Percentiles rank a stretch among this genome's conserved stretches.
These are phyloP conservation scores for Colletotrichum sp. DNA, from an alignment of 2,329 filamentous ascomycete species.

Conservation along the genomic window DNA sequence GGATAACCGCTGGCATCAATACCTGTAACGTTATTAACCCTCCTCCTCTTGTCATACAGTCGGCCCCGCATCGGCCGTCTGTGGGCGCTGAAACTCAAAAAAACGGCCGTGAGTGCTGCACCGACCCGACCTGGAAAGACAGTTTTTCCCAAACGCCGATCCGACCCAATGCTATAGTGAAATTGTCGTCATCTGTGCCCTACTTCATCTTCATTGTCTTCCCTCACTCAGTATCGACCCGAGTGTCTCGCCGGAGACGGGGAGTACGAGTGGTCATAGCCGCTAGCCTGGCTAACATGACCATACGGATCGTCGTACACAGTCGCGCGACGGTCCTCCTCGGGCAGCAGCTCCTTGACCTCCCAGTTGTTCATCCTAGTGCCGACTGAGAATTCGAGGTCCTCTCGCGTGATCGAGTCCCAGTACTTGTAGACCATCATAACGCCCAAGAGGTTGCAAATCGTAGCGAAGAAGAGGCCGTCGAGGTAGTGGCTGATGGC, in stretches of 20 bases:
- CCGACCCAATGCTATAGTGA: neutral
- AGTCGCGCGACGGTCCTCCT: slow-evolving; percentile 78
- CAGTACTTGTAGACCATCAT: slow-evolving; percentile 99
- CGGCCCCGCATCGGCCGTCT: neutral
- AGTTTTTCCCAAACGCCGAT: slow-evolving; percentile 14
- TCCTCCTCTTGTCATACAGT: neutral
- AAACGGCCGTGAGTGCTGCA: neutral
- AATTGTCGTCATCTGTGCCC: neutral
- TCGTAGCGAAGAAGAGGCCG: slow-evolving; percentile 90
- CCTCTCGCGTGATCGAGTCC: slow-evolving; percentile 98
- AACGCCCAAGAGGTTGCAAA: slow-evolving; percentile 90
- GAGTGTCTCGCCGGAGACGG: slow-evolving; percentile 48
- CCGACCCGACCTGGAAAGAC: neutral
- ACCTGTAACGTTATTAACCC: slow-evolving; percentile 1
- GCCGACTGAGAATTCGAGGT: slow-evolving; percentile 97
- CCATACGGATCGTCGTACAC: slow-evolving; percentile 74
- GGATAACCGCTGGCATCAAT: neutral
- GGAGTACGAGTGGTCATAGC: slow-evolving; percentile 58
- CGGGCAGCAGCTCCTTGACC: slow-evolving; percentile 86
- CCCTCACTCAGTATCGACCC: slow-evolving; percentile 44
- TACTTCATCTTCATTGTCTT: neutral
- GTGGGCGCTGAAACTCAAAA: neutral
- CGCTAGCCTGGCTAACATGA: slow-evolving; percentile 60
- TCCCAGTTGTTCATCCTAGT: slow-evolving; percentile 98
- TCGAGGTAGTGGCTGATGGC: slow-evolving; percentile 91